These are phyloP conservation scores for Fusarium sp. DNA, from an alignment of 2,329 filamentous ascomycete species.

Conservation along the genomic window DNA sequence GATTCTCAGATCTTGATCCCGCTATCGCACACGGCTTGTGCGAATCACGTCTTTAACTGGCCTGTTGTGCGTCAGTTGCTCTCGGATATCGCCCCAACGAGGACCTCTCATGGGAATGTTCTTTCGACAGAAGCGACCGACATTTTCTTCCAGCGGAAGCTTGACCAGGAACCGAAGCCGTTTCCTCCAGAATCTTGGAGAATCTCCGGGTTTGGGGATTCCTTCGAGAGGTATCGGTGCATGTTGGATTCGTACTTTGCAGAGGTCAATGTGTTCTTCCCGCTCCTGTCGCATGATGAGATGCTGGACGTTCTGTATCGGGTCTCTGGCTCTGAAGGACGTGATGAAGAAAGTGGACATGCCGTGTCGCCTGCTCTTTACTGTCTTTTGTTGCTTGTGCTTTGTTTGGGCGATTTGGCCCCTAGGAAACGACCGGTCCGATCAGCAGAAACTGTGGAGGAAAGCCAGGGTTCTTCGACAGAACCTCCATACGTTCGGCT, in stretches of 20 bases:
- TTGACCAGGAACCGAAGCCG: fast-evolving
- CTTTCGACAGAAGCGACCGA: slow-evolving; percentile 16
- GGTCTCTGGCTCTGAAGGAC: background rate
- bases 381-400: slow-evolving; percentile 7
- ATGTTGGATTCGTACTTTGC: slow-evolving; percentile 34
- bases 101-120: background rate
- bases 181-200: slow-evolving; percentile 15
- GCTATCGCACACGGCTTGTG: slow-evolving; percentile 26
- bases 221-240: background rate
- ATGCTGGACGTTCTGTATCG: background rate
- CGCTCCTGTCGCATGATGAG: slow-evolving; percentile 4
- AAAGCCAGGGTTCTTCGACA: background rate
- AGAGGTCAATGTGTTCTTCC: slow-evolving; percentile 43
- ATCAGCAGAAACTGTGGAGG: background rate
- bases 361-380: slow-evolving; percentile 1
- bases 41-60: slow-evolving; percentile 31
- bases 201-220: background rate
- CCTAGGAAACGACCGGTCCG: background rate
- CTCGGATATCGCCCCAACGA: background rate
- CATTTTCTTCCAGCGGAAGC: slow-evolving; percentile 20
- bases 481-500: background rate
- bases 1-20: slow-evolving; percentile 17
- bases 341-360: background rate
- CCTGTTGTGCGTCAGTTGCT: slow-evolving; percentile 9
- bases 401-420: slow-evolving; percentile 11